A percentile compares a stretch with the other conserved stretches of the same genome.
Evolutionary conservation across 768 basidiomycete genomes (phyloP).

Genomic region (Sistotremastrum suecicum): DNA sequence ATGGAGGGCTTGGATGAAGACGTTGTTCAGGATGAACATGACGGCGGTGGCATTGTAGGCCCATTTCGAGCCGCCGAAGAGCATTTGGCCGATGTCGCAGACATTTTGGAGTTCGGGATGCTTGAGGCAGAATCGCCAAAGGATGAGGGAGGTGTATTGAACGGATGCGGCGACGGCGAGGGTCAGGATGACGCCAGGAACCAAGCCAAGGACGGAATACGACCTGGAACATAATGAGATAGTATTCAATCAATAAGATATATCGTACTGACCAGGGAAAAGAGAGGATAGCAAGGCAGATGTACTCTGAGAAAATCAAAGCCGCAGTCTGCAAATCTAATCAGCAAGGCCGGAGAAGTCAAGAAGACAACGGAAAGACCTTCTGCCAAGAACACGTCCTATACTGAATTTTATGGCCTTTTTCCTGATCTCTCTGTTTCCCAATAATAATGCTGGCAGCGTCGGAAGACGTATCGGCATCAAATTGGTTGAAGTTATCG

Average conservation of each 20-base stretch:
- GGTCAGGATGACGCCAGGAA: constrained; percentile 28
- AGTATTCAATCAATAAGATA: too few relatives aligned
- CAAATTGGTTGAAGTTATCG: too few relatives aligned
- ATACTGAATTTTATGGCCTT: constrained; percentile 21
- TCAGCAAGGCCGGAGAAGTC: neutral
- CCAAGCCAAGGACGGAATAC: constrained; percentile 29
- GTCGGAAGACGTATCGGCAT: too few relatives aligned
- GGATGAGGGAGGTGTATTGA: constrained; percentile 32
- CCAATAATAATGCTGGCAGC: too few relatives aligned
- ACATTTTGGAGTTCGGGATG: constrained; percentile 36
- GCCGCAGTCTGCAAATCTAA: constrained; percentile 22
- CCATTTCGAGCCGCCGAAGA: constrained; percentile 31
- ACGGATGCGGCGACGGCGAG: constrained; percentile 23
- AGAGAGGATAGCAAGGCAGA: constrained; percentile 27
- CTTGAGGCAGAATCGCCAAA: constrained; percentile 34
- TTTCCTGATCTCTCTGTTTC: constrained; percentile 8
- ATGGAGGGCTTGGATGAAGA: constrained; percentile 36
- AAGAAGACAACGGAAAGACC: constrained; percentile 13
- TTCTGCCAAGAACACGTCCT: constrained; percentile 35
- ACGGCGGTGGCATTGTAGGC: constrained; percentile 37
- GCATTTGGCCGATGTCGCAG: constrained; percentile 34
- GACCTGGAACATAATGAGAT: constrained; percentile 15
- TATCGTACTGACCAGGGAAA: constrained; percentile 20
- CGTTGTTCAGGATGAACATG: constrained; percentile 42
- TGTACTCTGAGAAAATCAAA: constrained; percentile 32